Base-by-base conservation (phyloP, 2,329 filamentous ascomycete genomes). In the Aspergillus udagawae region DNA sequence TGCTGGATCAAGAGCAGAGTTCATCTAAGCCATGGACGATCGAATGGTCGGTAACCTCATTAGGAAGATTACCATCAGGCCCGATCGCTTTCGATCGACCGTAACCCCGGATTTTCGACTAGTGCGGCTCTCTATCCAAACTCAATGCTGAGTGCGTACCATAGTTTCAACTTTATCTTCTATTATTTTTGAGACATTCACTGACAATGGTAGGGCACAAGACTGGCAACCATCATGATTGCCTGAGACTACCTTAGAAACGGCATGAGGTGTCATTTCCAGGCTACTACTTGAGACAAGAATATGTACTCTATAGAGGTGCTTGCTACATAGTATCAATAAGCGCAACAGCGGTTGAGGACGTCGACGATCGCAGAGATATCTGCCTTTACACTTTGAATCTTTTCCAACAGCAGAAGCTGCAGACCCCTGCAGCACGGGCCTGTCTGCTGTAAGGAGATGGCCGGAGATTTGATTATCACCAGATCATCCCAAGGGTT, bases 381-480 rank as follows among this genome's bases (percentile, higher is more conserved):
- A 45, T 12, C 42, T 20, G 21, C 42, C 42, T 4, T 10, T 14
- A 14, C 21, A 20, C 8, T 4, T 23, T 47, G 20, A 23, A 47
- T 25, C 21, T 9, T 47, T 47, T 14, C 21, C 21, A 14, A 23
- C 21, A 25, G 4, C 14, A 14, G 12, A 14, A 23, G 21, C 44
- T 27, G 21, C 44, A 52, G 32, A 54, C 58, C 54, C 58, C 56
- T 61, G 52, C 57, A 62, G 63, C 67, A 68, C 68, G 57, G 66
- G 65, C 62, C 57, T 56, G 47, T 49, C 32, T 49, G 58, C 64
- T 48, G 69, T 63, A 72, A 70, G 70, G 69, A 63, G 57, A 52
- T 51, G 44, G 28, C 49, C 57, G 61, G 58, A 60, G 47, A 60
- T 60, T 58, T 51, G 58, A 59, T 54, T 56, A 62, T 61, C 49